phyloP scores from a whole-genome alignment of 2,329 filamentous ascomycete species.

The Nannizziopsis barbatae region DNA sequence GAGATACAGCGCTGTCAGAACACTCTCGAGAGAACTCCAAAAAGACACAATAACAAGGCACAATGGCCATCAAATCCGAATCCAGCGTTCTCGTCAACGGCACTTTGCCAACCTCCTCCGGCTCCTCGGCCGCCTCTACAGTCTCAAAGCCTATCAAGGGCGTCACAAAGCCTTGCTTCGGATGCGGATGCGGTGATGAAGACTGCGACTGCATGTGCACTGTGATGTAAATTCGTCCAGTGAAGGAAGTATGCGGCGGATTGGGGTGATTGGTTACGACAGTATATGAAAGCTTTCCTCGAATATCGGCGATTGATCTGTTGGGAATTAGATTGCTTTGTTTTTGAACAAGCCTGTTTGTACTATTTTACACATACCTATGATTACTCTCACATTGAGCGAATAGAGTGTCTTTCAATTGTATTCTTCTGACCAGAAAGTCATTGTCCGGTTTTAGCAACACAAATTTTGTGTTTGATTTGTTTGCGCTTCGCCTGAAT shows the following conservation, averaged over 20 bases:
- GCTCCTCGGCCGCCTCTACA: conserved; percentile 24
- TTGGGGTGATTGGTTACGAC: neutral
- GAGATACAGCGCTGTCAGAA: too few species aligned
- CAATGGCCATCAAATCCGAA: conserved; percentile 13
- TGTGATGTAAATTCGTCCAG: conserved; percentile 27
- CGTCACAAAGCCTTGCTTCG: conserved; percentile 33
- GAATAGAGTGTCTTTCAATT: too few species aligned
- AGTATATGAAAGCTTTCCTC: neutral
- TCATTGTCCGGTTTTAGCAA: too few species aligned
- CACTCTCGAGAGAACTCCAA: too few species aligned
- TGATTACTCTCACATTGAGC: too few species aligned
- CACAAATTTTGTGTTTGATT: too few species aligned
- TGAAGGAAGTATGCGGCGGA: neutral
- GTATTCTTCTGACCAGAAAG: too few species aligned
- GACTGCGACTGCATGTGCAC: conserved; percentile 34
- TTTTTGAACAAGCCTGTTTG: neutral
- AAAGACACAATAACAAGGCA: neutral
- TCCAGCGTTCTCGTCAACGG: conserved; percentile 22
- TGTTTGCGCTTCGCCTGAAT: too few species aligned
- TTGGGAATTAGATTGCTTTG: neutral
- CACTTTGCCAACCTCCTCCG: conserved; percentile 26
- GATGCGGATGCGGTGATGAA: conserved; percentile 33
- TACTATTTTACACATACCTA: neutral
- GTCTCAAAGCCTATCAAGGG: conserved; percentile 31
- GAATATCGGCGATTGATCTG: neutral